Evolutionary conservation across 2,329 filamentous ascomycete genomes (phyloP), one percentile per base, ranked within the genome.

Genomic region (Ploettnerulaceae sp.): DNA sequence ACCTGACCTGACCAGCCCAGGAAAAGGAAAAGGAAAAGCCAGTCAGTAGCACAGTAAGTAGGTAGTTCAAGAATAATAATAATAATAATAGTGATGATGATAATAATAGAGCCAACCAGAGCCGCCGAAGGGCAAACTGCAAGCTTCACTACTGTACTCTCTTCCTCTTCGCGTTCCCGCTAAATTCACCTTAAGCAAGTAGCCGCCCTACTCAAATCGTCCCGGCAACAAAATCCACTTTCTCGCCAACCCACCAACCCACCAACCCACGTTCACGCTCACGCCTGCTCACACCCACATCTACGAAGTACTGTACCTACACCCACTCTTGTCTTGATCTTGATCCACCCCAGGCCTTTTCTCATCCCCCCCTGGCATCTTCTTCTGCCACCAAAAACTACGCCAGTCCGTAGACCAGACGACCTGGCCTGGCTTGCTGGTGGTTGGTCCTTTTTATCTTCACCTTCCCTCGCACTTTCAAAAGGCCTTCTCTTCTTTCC

Each of bases 401-500:
- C 9, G n/a, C 8, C 31, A n/a, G 31, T 18, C 9, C 31, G 14
- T 33, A 3, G 9, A 33, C n/a, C 31, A 14, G 31, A 9, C 5
- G 12, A 33, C 4, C 9, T 3, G 12, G 12, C 31, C 9, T 9
- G 8, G 31, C 31, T 14, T 4, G 31, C 14, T 15, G 9, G 3
- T 33, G 31, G 31, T 7, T 28, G 25, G 25, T 34, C 31, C 7
- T 15, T 35, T 35, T 43, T 40, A 40, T 32, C 40, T 35, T 29
- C 40, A 24, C 22, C 25, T 18, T 26, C 32, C 36, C 18, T 22
- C 35, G 20, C 21, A 21, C n/a, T 4, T 3, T 6, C 36, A 24
- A 20, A 35, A 15, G n/a, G n/a, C 14, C 38, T 36, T 39, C 48
- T 38, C 24, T 29, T 48, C 25, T 46, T 47, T 41, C 26, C 40